Conservation (phyloP, 2,329 filamentous ascomycete species). For the Podosphaera xanthii region DNA sequence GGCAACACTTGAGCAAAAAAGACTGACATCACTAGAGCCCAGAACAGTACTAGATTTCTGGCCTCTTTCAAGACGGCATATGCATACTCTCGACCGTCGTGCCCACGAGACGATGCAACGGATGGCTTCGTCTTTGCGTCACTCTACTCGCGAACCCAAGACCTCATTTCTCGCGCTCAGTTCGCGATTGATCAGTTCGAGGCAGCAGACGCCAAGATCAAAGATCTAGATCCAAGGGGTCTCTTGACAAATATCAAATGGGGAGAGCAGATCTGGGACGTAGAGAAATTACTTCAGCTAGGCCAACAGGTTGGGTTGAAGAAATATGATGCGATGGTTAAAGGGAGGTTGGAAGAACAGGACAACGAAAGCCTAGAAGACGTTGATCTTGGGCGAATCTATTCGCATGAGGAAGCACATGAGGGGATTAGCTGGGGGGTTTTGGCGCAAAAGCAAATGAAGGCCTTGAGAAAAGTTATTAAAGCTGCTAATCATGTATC, state of each 20-base stretch:
- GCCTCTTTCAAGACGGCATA: constrained; percentile 8
- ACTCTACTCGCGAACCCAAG: constrained; percentile 4
- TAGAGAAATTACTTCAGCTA: constrained; percentile 4
- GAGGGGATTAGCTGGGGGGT: background rate
- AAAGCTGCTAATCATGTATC: background rate
- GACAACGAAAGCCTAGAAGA: background rate
- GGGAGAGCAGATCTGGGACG: constrained; percentile 4
- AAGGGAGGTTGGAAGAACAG: background rate
- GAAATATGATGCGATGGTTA: constrained; percentile 5
- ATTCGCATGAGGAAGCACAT: background rate
- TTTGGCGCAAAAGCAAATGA: constrained; percentile 1
- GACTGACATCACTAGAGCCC: constrained; percentile 4
- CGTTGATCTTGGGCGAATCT: background rate
- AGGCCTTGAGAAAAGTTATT: background rate
- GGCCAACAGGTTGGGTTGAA: constrained; percentile 9
- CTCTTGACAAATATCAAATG: constrained; percentile 7
- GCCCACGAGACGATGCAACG: background rate
- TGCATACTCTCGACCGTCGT: constrained; percentile 5
- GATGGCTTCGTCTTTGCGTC: constrained; percentile 4
- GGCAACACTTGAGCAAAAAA: background rate
- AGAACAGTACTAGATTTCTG: constrained; percentile 7
- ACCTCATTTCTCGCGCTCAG: constrained; percentile 5
- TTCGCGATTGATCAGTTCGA: constrained; percentile 7
- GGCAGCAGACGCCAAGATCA: constrained; percentile 4
- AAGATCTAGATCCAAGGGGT: background rate